Conservation (phyloP, 2,329 filamentous ascomycete genomes). For the Talaromyces sp. region DNA sequence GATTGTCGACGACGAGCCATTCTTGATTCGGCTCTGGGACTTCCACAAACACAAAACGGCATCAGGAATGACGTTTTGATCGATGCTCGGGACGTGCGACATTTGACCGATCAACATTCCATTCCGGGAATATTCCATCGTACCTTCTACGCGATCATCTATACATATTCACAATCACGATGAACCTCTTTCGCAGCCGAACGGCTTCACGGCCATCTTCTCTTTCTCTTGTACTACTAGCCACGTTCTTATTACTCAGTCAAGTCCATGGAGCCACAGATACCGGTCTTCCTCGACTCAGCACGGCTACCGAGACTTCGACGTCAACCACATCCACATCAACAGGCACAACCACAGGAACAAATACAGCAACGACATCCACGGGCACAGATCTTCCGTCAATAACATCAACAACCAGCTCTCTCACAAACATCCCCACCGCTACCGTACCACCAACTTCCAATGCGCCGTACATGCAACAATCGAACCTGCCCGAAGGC, state of each 20-base stretch:
- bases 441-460: conserved; percentile 73
- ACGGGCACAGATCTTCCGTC: conserved; percentile 29
- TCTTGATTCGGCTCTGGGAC: not conserved
- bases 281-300: conserved; percentile 17
- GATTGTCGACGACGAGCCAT: not conserved
- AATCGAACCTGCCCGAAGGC: conserved; percentile 79
- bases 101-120: conserved; percentile 11
- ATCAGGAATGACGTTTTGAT: conserved; percentile 7
- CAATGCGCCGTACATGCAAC: conserved; percentile 88
- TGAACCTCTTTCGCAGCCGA: conserved; percentile 12
- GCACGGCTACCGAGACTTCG: conserved; percentile 4
- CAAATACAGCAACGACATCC: conserved; percentile 25
- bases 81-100: conserved; percentile 3
- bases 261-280: conserved; percentile 16
- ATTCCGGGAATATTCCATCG: conserved; percentile 17
- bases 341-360: conserved; percentile 37
- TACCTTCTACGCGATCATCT: not conserved
- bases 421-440: conserved; percentile 64
- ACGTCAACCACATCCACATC: conserved; percentile 47
- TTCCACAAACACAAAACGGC: not conserved
- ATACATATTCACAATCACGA: conserved; percentile 5
- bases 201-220: conserved; percentile 1
- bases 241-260: conserved; percentile 3
- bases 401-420: conserved; percentile 58
- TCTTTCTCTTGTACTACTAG: conserved; percentile 1